These are phyloP conservation scores for Suhomyces yuchorum DNA, from an alignment of 1,139 yeast species.

Conservation along the genomic window DNA sequence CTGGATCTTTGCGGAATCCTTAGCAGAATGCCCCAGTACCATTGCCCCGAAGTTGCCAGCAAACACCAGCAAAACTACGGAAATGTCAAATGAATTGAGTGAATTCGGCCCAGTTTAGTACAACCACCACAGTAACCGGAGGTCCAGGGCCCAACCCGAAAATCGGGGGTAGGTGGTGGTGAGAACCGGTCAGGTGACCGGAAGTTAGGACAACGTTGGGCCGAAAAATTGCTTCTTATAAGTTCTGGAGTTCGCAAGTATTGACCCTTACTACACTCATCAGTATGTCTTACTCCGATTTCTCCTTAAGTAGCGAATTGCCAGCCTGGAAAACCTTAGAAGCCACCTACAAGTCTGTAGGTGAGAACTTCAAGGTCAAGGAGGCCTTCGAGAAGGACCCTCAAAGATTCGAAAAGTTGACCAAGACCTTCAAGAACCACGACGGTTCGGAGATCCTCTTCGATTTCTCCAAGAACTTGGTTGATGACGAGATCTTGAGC, in stretches of 20 bases:
- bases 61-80: too few species aligned
- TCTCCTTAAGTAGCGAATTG: conserved; percentile 71
- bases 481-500: conserved; percentile 77
- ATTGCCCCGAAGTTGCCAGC: too few species aligned
- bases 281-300: conserved; percentile 44
- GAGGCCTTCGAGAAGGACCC: conserved; percentile 78
- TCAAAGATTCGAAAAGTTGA: conserved; percentile 70
- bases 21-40: too few species aligned
- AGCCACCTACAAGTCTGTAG: conserved; percentile 59
- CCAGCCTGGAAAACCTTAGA: conserved; percentile 86
- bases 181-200: too few species aligned
- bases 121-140: too few species aligned
- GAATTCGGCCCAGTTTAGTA: too few species aligned
- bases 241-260: background rate
- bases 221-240: conserved; percentile 11
- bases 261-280: background rate
- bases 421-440: conserved; percentile 75
- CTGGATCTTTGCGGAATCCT: too few species aligned
- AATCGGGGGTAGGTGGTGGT: too few species aligned
- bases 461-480: conserved; percentile 91
- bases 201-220: conserved; percentile 5
- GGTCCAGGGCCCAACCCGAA: too few species aligned
- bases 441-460: conserved; percentile 88
- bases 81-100: too few species aligned
- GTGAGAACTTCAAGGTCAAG: conserved; percentile 73